Percentiles rank a stretch among this genome's conserved stretches.
Conservation (phyloP, 805 yeast species). For the Naumovozyma baii region DNA sequence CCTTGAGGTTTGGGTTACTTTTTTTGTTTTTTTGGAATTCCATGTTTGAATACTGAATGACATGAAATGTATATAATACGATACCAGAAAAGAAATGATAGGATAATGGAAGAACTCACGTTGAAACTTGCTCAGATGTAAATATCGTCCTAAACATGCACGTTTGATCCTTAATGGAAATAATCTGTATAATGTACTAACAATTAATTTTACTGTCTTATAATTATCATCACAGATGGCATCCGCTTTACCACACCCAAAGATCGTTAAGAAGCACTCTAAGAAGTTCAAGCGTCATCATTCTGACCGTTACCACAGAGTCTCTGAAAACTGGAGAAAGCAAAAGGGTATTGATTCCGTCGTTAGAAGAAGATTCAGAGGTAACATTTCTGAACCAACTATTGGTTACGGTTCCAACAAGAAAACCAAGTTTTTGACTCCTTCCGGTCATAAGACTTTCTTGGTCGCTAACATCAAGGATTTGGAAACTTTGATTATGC, state of each 20-base stretch:
- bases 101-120: too few species aligned
- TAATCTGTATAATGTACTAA: too few species aligned
- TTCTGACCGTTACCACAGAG: conserved; percentile 97
- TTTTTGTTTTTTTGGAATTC: too few species aligned
- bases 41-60: too few species aligned
- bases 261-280: conserved; percentile 97
- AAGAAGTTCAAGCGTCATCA: conserved; percentile 99
- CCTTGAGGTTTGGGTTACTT: too few species aligned
- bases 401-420: conserved; percentile 99
- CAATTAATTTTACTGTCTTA: too few species aligned
- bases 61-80: too few species aligned
- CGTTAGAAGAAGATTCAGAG: conserved; percentile 99
- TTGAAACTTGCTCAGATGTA: too few species aligned
- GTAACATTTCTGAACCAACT: conserved; percentile 95
- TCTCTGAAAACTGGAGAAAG: conserved; percentile 97
- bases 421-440: conserved; percentile 86
- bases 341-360: conserved; percentile 99
- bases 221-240: conserved; percentile 71
- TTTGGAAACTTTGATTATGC: conserved; percentile 85
- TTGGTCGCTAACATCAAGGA: conserved; percentile 83
- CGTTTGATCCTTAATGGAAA: too few species aligned
- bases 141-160: too few species aligned
- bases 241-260: conserved; percentile 85
- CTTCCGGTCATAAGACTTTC: conserved; percentile 95
- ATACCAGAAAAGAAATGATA: too few species aligned